Evolutionary conservation across 441 rosid species (phyloP), one percentile per base, ranked within the genome.

Genomic region (Raphanus hybrid): DNA sequence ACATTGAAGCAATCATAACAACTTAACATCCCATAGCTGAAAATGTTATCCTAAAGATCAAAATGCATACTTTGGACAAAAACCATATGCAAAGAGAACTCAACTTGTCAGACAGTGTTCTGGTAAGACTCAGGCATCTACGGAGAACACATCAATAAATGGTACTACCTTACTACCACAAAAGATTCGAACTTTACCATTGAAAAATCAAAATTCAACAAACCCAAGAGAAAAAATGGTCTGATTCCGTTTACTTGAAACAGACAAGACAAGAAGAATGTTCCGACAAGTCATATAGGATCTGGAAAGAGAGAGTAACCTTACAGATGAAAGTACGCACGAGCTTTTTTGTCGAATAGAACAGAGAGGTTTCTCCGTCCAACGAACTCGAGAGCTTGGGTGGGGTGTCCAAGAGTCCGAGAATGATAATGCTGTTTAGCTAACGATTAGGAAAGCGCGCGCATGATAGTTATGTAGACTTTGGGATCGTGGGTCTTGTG

Each of bases 311-410:
- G 4, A 4, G 4, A 29, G 5, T 20, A 55, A 16, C 32, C 71
- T 62, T 74, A 74, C 71, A 62, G 64, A 69, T 20, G 16, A 48
- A 12, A 4, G 76, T 91, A 90, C 81, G 93, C 95, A 35, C 79
- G 9, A 64, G 32, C n/a, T 48, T 29, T 48, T 29, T 8, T 27
- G 8, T 54, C 59, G 59, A 8, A 18, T 2, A 29, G 54, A 66
- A 64, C 32, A 54, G 18, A 64, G 58, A 16, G 9, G 18, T 66
- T 61, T 54, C 43, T 62, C 70, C 66, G 79, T 55, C 64, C 64
- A 23, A 60, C 69, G 65, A 80, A 76, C 86, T 85, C 18, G 59
- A 67, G 26, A 23, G 39, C 39, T 35, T 35, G 39, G 39, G 39
- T 7, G 26, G 26, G 39, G 43, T 14, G 34, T 62, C 48, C 67